Conservation (phyloP, 495 filamentous ascomycete species). For the Lasiosphaeria ovina region DNA sequence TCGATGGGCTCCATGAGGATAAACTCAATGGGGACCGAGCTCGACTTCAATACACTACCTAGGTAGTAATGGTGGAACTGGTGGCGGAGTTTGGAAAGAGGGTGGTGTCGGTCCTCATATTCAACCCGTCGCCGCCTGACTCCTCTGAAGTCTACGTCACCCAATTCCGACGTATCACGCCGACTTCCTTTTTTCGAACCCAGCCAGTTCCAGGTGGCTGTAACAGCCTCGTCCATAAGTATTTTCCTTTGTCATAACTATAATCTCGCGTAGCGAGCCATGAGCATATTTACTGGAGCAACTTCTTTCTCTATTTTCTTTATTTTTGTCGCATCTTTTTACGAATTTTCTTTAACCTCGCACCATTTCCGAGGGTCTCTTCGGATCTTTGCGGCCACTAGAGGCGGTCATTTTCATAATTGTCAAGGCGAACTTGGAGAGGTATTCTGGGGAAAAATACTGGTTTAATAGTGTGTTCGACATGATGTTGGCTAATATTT, state of each 20-base stretch:
- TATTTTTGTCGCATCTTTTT: background rate
- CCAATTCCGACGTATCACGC: too few relatives aligned
- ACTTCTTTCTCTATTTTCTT: background rate
- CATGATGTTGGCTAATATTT: too few relatives aligned
- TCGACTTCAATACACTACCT: slow-evolving; percentile 35
- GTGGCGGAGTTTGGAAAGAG: background rate
- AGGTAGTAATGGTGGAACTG: slow-evolving; percentile 27
- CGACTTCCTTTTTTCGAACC: too few relatives aligned
- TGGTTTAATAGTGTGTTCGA: too few relatives aligned
- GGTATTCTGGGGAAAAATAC: too few relatives aligned
- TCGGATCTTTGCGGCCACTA: too few relatives aligned
- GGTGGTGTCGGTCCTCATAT: background rate
- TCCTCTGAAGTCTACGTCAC: background rate
- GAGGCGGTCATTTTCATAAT: too few relatives aligned
- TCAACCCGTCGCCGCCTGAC: background rate
- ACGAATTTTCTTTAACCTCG: too few relatives aligned
- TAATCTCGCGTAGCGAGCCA: too few relatives aligned
- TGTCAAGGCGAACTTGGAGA: too few relatives aligned
- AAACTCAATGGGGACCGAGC: slow-evolving; percentile 28
- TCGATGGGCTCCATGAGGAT: slow-evolving; percentile 38
- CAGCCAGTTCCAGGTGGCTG: too few relatives aligned
- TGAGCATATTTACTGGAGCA: background rate
- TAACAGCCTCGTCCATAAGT: background rate
- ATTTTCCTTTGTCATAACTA: background rate
- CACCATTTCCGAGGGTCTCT: too few relatives aligned